A percentile compares a stretch with the other conserved stretches of the same genome.
Evolutionary conservation across 73 alveolate species (phyloP).

Genomic region (Paramecium tetraurelia): DNA sequence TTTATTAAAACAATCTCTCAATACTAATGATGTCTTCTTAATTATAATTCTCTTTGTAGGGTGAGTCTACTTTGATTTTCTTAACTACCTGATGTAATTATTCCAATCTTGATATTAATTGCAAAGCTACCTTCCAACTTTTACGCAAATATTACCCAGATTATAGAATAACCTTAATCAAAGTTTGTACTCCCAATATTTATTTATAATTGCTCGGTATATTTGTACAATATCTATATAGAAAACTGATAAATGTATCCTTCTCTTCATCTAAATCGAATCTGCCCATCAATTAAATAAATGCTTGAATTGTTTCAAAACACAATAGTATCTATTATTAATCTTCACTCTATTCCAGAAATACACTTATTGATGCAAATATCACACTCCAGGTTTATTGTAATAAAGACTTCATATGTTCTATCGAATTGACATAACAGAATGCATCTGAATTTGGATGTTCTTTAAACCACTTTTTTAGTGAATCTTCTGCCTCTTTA

Average conservation of each 20-base stretch:
- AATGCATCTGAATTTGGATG: conserved; percentile 52
- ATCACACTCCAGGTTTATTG: conserved; percentile 82
- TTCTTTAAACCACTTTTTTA: conserved; percentile 84
- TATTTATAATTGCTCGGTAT: conserved; percentile 69
- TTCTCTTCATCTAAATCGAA: conserved; percentile 71
- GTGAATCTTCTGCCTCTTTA: conserved; percentile 80
- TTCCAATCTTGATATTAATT: conserved; percentile 75
- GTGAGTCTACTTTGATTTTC: conserved; percentile 18
- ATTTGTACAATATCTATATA: conserved; percentile 69
- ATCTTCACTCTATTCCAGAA: conserved; percentile 78
- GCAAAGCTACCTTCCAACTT: conserved; percentile 73
- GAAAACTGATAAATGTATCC: conserved; percentile 78
- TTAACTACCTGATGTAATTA: conserved; percentile 36
- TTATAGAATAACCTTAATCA: conserved; percentile 68
- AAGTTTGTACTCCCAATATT: conserved; percentile 71
- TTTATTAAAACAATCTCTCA: conserved; percentile 64
- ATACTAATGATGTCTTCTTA: background rate
- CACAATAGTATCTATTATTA: conserved; percentile 63
- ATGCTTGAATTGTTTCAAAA: conserved; percentile 74
- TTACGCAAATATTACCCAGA: conserved; percentile 72
- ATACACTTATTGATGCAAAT: conserved; percentile 78
- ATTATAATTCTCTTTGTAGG: background rate
- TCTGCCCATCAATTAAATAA: conserved; percentile 74
- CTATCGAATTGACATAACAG: conserved; percentile 65
- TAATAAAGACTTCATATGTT: conserved; percentile 74